A percentile compares a stretch with the other conserved stretches of the same genome.
These are phyloP conservation scores for Wallacemonas sp. DNA, from an alignment of 208 protist genomes.

Conservation along the genomic window DNA sequence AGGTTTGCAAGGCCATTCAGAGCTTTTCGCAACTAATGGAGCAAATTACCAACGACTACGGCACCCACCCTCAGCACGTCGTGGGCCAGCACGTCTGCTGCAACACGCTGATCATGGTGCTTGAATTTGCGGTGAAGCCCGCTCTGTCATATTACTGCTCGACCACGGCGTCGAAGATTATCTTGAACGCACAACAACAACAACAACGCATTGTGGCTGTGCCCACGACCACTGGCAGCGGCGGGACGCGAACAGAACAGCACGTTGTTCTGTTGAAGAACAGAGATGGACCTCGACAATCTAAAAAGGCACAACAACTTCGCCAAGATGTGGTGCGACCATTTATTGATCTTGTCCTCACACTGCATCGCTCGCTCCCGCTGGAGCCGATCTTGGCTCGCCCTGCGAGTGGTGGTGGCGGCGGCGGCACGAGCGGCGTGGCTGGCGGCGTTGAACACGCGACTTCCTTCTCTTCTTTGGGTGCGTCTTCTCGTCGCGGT, in stretches of 20 bases:
- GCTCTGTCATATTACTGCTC: constrained; percentile 42
- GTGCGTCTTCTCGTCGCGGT: no score
- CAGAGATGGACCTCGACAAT: neutral
- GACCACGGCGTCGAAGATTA: neutral
- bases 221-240: neutral
- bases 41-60: constrained; percentile 34
- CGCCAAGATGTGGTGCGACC: constrained; percentile 53
- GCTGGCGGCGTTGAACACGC: no score
- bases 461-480: no score
- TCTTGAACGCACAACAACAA: constrained; percentile 7
- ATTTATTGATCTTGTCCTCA: constrained; percentile 48
- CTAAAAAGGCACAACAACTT: constrained; percentile 24
- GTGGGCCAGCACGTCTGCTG: constrained; percentile 73
- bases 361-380: constrained; percentile 44
- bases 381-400: constrained; percentile 25
- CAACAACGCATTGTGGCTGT: constrained; percentile 24
- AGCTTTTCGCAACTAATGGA: constrained; percentile 54
- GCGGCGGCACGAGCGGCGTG: no score
- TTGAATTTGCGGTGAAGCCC: constrained; percentile 69
- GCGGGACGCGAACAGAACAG: neutral
- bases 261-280: constrained; percentile 3
- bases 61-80: constrained; percentile 46
- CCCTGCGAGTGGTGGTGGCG: no score
- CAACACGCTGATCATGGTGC: constrained; percentile 67
- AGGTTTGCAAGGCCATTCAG: constrained; percentile 38